Conservation (phyloP, 2,329 filamentous ascomycete species). For the Hymenoscyphus infarciens region DNA sequence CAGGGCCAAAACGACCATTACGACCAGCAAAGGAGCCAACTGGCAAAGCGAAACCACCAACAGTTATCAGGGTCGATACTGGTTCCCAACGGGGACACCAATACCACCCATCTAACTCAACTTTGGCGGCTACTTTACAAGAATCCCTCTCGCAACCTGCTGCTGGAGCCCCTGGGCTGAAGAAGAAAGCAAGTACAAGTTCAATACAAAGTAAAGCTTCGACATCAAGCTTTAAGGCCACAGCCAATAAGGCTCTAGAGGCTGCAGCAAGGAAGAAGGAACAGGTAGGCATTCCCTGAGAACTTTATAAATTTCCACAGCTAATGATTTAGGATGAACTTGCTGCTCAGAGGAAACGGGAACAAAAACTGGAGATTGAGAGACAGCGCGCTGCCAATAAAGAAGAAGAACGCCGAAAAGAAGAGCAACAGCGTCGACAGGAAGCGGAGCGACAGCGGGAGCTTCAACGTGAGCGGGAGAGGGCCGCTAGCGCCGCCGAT, state of each 20-base stretch:
- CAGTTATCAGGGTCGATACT: conserved; percentile 68
- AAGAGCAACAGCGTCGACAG: conserved; percentile 56
- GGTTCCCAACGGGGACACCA: conserved; percentile 62
- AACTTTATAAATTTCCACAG: background rate
- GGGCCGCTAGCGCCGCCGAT: conserved; percentile 47
- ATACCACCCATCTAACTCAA: conserved; percentile 55
- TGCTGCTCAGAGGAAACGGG: conserved; percentile 72
- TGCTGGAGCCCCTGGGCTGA: conserved; percentile 42
- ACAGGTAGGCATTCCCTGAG: conserved; percentile 42
- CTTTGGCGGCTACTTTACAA: conserved; percentile 55
- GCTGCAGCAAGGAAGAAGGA: conserved; percentile 79
- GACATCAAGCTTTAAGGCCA: conserved; percentile 61
- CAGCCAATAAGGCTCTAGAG: conserved; percentile 67
- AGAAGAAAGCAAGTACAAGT: conserved; percentile 60
- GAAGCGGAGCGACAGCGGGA: conserved; percentile 51
- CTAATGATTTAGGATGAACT: conserved; percentile 59
- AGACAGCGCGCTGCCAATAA: conserved; percentile 66
- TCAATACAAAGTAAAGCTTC: conserved; percentile 39
- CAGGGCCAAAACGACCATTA: conserved; percentile 53
- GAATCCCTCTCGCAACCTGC: conserved; percentile 47
- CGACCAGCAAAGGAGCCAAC: conserved; percentile 59
- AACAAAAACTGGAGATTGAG: conserved; percentile 78
- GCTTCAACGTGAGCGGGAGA: conserved; percentile 41
- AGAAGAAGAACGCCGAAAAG: conserved; percentile 60
- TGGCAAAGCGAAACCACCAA: conserved; percentile 61